A percentile compares a stretch with the other conserved stretches of the same genome.
phyloP scores from a whole-genome alignment of 2,329 filamentous ascomycete genomes.

The Tricladium varicosporioides region DNA sequence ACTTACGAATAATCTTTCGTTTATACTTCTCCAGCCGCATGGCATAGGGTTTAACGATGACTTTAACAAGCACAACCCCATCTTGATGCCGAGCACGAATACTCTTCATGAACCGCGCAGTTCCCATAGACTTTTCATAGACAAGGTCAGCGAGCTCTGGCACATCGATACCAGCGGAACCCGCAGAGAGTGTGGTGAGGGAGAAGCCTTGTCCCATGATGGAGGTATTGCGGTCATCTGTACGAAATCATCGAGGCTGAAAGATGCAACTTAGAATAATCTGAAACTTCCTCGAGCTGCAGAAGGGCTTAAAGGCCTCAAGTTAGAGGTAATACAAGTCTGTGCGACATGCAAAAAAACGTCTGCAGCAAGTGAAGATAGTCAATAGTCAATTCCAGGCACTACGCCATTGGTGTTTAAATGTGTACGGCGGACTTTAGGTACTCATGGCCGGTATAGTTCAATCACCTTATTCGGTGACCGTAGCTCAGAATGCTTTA shows the following conservation, averaged over 20 bases:
- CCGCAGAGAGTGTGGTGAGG: constrained; percentile 84
- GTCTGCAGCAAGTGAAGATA: too few species aligned
- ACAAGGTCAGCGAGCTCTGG: constrained; percentile 86
- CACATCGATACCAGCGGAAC: constrained; percentile 89
- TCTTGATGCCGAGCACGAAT: constrained; percentile 87
- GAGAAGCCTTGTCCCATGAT: constrained; percentile 96
- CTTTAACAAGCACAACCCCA: constrained; percentile 90
- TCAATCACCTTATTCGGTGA: too few species aligned
- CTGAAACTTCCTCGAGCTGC: constrained; percentile 24
- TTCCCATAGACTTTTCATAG: constrained; percentile 90
- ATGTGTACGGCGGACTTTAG: too few species aligned
- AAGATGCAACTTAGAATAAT: constrained; percentile 21
- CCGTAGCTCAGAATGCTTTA: too few species aligned
- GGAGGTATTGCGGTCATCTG: constrained; percentile 26
- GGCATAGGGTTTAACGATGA: constrained; percentile 88
- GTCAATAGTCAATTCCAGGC: too few species aligned
- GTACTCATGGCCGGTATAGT: too few species aligned
- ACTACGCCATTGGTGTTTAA: too few species aligned
- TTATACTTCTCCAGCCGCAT: constrained; percentile 80
- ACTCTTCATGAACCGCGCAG: constrained; percentile 93
- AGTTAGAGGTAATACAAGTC: too few species aligned
- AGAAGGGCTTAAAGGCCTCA: not conserved
- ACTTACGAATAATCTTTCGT: constrained; percentile 70
- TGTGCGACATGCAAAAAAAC: too few species aligned
- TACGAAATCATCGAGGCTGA: constrained; percentile 25